phyloP scores from a whole-genome alignment of 108 stramenopile genomes.

The Epithemia pelagica region DNA sequence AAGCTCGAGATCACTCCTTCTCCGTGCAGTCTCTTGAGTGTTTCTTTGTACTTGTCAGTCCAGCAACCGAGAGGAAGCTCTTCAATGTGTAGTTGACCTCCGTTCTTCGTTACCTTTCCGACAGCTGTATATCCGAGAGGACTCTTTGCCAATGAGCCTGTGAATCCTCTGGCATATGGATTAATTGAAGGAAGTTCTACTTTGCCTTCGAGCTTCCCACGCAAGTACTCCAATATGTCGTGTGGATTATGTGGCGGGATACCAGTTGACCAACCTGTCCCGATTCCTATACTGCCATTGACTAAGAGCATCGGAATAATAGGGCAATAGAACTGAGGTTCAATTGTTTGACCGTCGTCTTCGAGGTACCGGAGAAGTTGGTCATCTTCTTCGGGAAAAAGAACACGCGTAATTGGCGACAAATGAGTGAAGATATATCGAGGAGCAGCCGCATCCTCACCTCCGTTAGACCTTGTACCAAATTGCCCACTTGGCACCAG shows the following conservation, averaged over 20 bases:
- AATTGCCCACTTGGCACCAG: slow-evolving; percentile 87
- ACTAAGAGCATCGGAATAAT: slow-evolving; percentile 81
- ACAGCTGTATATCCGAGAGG: slow-evolving; percentile 8
- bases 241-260: slow-evolving; percentile 83
- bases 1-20: slow-evolving; percentile 56
- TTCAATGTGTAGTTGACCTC: slow-evolving; percentile 53
- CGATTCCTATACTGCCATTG: slow-evolving; percentile 92
- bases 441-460: slow-evolving; percentile 86
- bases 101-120: slow-evolving; percentile 6
- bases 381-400: slow-evolving; percentile 87
- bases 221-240: slow-evolving; percentile 73
- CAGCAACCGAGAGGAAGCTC: slow-evolving; percentile 87
- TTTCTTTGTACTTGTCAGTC: slow-evolving; percentile 80
- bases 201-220: slow-evolving; percentile 50
- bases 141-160: slow-evolving; percentile 44
- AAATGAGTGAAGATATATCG: slow-evolving; percentile 91
- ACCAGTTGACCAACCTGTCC: slow-evolving; percentile 90
- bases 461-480: slow-evolving; percentile 85
- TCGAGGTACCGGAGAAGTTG: slow-evolving; percentile 62
- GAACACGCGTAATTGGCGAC: slow-evolving; percentile 52
- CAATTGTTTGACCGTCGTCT: slow-evolving; percentile 84
- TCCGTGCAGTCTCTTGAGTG: slow-evolving; percentile 54
- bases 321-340: slow-evolving; percentile 80
- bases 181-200: slow-evolving; percentile 33
- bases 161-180: slow-evolving; percentile 66